A percentile compares a stretch with the other conserved stretches of the same genome.
These are phyloP conservation scores for Cladophialophora exuberans DNA, from an alignment of 2,329 filamentous ascomycete genomes.

Conservation along the genomic window DNA sequence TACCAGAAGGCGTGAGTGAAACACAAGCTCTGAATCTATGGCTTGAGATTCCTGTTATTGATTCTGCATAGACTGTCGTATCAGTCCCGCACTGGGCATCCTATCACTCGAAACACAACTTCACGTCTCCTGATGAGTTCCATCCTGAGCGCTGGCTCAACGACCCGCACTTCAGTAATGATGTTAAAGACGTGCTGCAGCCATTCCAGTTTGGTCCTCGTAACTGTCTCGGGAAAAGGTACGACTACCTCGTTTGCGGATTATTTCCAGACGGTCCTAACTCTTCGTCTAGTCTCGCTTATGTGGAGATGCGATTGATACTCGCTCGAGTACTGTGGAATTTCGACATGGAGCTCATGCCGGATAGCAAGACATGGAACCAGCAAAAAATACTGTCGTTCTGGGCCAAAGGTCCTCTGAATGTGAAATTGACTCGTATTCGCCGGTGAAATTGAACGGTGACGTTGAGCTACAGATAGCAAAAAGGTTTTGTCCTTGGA, in stretches of 20 bases:
- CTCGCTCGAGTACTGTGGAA: conserved; percentile 53
- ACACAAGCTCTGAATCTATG: too few relatives aligned
- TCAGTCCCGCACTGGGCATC: conserved; percentile 46
- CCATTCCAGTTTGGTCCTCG: conserved; percentile 52
- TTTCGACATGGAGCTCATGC: conserved; percentile 47
- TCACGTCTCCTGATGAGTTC: conserved; percentile 30
- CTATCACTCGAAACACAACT: conserved; percentile 29
- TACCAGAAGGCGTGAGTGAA: conserved; percentile 28
- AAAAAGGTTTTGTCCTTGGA: too few relatives aligned
- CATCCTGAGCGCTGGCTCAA: conserved; percentile 50
- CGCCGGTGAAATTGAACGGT: too few relatives aligned
- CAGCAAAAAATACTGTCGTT: conserved; percentile 13
- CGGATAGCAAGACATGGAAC: conserved; percentile 20
- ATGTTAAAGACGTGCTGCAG: conserved; percentile 43
- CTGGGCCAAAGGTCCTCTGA: conserved; percentile 19
- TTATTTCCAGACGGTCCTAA: background rate
- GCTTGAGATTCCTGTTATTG: background rate
- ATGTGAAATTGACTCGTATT: too few relatives aligned
- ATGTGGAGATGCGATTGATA: conserved; percentile 56
- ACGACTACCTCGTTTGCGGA: background rate
- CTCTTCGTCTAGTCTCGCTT: conserved; percentile 46
- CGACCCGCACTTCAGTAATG: conserved; percentile 41
- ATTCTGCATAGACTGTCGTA: conserved; percentile 43
- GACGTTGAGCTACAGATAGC: too few relatives aligned
- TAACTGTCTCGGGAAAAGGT: conserved; percentile 41